Evolutionary conservation across 1,284 basidiomycete genomes (phyloP).

Genomic region (Meripilus lineatus): DNA sequence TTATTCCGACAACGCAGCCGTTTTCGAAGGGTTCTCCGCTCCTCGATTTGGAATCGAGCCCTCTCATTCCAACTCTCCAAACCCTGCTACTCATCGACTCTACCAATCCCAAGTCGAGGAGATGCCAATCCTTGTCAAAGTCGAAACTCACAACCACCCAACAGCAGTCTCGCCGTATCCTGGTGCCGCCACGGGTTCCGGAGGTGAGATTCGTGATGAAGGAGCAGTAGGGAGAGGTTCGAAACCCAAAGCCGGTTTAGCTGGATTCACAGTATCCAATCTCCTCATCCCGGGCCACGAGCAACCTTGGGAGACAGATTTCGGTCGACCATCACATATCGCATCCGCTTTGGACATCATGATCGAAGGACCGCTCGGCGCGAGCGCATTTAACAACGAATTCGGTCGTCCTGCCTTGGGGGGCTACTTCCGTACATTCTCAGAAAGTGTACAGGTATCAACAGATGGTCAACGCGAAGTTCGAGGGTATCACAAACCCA

Average conservation of each 20-base stretch:
- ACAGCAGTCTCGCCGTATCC: conserved; percentile 98
- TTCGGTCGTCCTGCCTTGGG: conserved; percentile 88
- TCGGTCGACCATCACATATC: conserved; percentile 89
- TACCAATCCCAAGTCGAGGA: conserved; percentile 63
- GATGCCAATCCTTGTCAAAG: conserved; percentile 95
- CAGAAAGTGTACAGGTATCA: conserved; percentile 58
- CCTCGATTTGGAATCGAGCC: conserved; percentile 76
- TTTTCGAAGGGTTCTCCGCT: conserved; percentile 77
- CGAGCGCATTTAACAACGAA: conserved; percentile 97
- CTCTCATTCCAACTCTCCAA: conserved; percentile 29
- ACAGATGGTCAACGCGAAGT: conserved; percentile 51
- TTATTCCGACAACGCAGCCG: conserved; percentile 98
- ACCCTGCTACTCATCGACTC: conserved; percentile 29
- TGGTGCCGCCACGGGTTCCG: conserved; percentile 96
- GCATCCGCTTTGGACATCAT: conserved; percentile 96
- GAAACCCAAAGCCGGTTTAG: conserved; percentile 93
- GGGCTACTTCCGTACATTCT: conserved; percentile 89
- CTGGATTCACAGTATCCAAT: conserved; percentile 95
- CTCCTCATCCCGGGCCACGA: conserved; percentile 83
- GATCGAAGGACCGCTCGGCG: conserved; percentile 93
- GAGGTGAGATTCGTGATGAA: conserved; percentile 98
- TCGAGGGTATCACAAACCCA: conserved; percentile 98
- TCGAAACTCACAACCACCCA: conserved; percentile 99
- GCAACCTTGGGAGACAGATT: conserved; percentile 91
- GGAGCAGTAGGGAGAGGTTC: conserved; percentile 94